Percentiles rank a stretch among this genome's conserved stretches.
These are phyloP conservation scores for Leptoxyphium fumago DNA, from an alignment of 2,329 filamentous ascomycete genomes.

Conservation along the genomic window DNA sequence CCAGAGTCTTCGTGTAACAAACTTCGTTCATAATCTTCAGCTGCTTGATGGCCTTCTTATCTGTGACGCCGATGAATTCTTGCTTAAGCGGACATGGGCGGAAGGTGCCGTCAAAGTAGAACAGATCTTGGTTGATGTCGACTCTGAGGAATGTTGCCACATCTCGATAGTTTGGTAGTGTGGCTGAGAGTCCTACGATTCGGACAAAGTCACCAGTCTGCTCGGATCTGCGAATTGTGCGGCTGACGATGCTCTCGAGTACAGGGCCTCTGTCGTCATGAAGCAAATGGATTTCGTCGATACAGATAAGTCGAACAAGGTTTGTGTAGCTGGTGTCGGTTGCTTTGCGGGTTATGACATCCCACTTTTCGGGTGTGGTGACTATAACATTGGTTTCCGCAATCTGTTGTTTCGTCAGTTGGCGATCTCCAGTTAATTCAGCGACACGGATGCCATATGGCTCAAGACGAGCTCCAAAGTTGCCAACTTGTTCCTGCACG, in stretches of 20 bases:
- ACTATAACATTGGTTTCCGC: constrained; percentile 96
- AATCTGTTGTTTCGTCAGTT: constrained; percentile 97
- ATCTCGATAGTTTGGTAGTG: constrained; percentile 89
- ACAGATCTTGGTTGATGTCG: constrained; percentile 69
- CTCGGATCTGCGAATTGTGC: constrained; percentile 83
- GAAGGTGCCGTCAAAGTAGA: constrained; percentile 92
- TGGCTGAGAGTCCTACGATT: constrained; percentile 83
- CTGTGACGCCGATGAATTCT: constrained; percentile 93
- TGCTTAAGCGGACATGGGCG: constrained; percentile 88
- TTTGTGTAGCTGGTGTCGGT: constrained; percentile 95
- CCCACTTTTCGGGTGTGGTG: constrained; percentile 97
- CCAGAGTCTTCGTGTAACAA: constrained; percentile 91
- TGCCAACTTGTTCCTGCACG: constrained; percentile 95
- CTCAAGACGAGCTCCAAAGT: constrained; percentile 83
- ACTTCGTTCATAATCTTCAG: constrained; percentile 99
- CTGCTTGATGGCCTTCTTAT: constrained; percentile 97
- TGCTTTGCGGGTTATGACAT: constrained; percentile 95
- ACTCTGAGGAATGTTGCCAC: constrained; percentile 91
- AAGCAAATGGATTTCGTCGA: constrained; percentile 94
- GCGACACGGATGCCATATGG: constrained; percentile 83
- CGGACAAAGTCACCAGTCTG: constrained; percentile 89
- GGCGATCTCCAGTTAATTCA: constrained; percentile 93
- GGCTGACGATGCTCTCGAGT: constrained; percentile 87
- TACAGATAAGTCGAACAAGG: constrained; percentile 87
- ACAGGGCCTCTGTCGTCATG: constrained; percentile 96